Evolutionary conservation across 768 basidiomycete species (phyloP).

Genomic region (Candolleomyces aberdarensis): DNA sequence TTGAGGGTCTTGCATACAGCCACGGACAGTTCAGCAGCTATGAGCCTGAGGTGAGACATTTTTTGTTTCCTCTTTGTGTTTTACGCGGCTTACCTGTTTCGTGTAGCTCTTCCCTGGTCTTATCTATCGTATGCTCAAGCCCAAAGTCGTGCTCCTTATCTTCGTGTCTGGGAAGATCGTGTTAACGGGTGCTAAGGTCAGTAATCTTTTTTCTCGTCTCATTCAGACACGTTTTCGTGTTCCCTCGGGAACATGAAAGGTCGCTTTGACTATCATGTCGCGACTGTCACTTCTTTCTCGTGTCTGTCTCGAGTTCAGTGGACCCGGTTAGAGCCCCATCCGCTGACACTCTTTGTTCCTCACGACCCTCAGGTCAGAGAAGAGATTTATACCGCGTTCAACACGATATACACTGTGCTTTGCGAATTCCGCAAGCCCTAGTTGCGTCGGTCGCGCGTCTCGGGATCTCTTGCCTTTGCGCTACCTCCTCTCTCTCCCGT

Average conservation of each 20-base stretch:
- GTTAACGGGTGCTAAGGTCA: constrained; percentile 97
- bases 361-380: constrained; percentile 76
- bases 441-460: constrained; percentile 15
- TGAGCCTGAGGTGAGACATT: constrained; percentile 80
- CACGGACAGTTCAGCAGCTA: constrained; percentile 99
- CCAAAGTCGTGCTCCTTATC: constrained; percentile 96
- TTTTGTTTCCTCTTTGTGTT: background rate
- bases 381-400: constrained; percentile 99
- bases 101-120: constrained; percentile 93
- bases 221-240: constrained; percentile 11
- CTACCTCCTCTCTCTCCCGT: constrained; percentile 17
- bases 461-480: constrained; percentile 14
- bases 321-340: constrained; percentile 43
- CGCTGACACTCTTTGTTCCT: constrained; percentile 43
- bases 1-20: constrained; percentile 95
- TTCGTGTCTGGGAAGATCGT: constrained; percentile 99
- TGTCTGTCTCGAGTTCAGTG: constrained; percentile 28
- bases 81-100: constrained; percentile 8
- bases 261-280: constrained; percentile 14
- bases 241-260: constrained; percentile 11
- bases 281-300: constrained; percentile 9
- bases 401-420: constrained; percentile 97
- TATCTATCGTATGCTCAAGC: constrained; percentile 99
- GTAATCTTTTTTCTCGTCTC: constrained; percentile 19
- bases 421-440: constrained; percentile 92